Evolutionary conservation across 805 yeast species (phyloP).

Genomic region (Kazachstania bromeliacearum): DNA sequence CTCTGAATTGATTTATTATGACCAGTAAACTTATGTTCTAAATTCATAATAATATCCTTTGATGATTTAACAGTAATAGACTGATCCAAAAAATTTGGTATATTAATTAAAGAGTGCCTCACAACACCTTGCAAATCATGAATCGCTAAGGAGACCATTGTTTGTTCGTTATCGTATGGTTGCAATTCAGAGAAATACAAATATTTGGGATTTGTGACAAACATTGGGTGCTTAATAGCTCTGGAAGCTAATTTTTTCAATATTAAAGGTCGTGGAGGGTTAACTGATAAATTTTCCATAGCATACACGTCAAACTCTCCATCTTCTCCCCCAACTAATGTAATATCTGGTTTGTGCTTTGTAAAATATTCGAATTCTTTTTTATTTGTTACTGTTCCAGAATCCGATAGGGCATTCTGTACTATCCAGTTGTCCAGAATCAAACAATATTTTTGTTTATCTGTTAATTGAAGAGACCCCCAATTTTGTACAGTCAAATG

Average conservation of each 20-base stretch:
- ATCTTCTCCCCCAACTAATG: conserved; percentile 32
- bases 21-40: conserved; percentile 65
- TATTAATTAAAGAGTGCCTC: conserved; percentile 27
- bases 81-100: conserved; percentile 16
- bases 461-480: conserved; percentile 36
- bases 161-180: conserved; percentile 14
- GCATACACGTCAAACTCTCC: conserved; percentile 39
- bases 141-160: conserved; percentile 33
- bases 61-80: conserved; percentile 4
- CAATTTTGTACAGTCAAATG: conserved; percentile 44
- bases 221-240: conserved; percentile 16
- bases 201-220: conserved; percentile 27
- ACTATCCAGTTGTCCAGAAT: conserved; percentile 35
- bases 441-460: conserved; percentile 27
- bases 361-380: conserved; percentile 11
- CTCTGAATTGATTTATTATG: conserved; percentile 71
- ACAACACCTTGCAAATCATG: conserved; percentile 38
- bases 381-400: conserved; percentile 1
- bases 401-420: conserved; percentile 15
- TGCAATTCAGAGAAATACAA: conserved; percentile 32
- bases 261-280: conserved; percentile 47
- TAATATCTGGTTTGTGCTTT: conserved; percentile 34
- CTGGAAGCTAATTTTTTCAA: conserved; percentile 32
- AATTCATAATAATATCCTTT: conserved; percentile 13
- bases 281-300: conserved; percentile 40